phyloP scores from a whole-genome alignment of 2,329 filamentous ascomycete species.

The Dendryphion nanum region DNA sequence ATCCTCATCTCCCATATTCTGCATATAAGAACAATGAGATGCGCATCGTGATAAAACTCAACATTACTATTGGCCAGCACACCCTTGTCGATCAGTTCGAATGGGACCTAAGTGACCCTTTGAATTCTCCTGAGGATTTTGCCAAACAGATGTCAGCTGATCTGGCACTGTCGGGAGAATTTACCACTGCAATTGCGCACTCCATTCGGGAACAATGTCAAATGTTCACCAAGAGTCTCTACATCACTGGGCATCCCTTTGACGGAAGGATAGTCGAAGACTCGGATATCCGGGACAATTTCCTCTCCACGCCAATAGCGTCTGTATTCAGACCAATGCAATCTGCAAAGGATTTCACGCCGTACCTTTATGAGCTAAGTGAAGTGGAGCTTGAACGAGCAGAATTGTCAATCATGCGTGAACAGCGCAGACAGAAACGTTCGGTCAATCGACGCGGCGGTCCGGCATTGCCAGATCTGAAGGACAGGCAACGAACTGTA shows the following conservation, averaged over 20 bases:
- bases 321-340: slow-evolving; percentile 87
- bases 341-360: slow-evolving; percentile 89
- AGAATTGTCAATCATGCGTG: slow-evolving; percentile 88
- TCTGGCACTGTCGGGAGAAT: slow-evolving; percentile 88
- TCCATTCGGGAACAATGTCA: slow-evolving; percentile 96
- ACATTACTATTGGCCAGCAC: slow-evolving; percentile 94
- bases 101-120: slow-evolving; percentile 96
- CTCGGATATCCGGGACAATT: slow-evolving; percentile 79
- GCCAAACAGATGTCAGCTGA: slow-evolving; percentile 86
- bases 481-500: slow-evolving; percentile 90
- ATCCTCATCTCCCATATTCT: slow-evolving; percentile 84
- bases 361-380: slow-evolving; percentile 90
- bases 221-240: slow-evolving; percentile 88
- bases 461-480: slow-evolving; percentile 90
- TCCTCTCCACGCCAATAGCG: slow-evolving; percentile 79
- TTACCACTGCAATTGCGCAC: slow-evolving; percentile 95
- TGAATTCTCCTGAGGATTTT: slow-evolving; percentile 94
- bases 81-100: slow-evolving; percentile 97
- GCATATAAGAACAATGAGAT: slow-evolving; percentile 99
- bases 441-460: slow-evolving; percentile 92
- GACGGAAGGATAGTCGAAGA: slow-evolving; percentile 93
- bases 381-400: slow-evolving; percentile 87
- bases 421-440: slow-evolving; percentile 91
- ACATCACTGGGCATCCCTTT: slow-evolving; percentile 90
- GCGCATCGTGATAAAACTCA: slow-evolving; percentile 91